Evolutionary conservation across 352 stramenopile genomes (phyloP), one percentile per base, ranked within the genome.

Genomic region (Globisporangium ultimum): DNA sequence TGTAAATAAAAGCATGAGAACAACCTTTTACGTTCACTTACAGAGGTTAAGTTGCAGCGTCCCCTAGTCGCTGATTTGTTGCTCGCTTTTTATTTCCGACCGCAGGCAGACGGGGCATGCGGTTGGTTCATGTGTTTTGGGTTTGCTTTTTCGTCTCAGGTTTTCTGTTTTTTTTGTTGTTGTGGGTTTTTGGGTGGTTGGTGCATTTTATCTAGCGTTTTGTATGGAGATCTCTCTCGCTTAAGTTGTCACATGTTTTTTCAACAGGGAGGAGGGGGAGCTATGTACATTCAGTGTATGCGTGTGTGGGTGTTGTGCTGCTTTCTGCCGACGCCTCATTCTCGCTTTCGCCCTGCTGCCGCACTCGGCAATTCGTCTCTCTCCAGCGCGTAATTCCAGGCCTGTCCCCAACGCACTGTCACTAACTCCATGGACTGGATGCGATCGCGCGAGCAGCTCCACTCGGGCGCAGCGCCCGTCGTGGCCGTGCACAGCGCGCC

Each of bases 361-460:
- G 46, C 46, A 32, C 42, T 47, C 6, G 18, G 21, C 28, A 32
- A 15, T 52, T 18, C 46, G 15, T 15, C 43, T 21, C 13, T 48
- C 21, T 48, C 43, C 43, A 20, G 43, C 43, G 21, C 18, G 43
- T 15, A 22, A 48, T 13, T 21, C 14, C 17, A 15, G n/a, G 21
- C 45, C 11, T 43, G 9, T 34, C 21, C 17, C 11, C 14, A 32
- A 8, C 5, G 21, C n/a, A n/a, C n/a, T n/a, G n/a, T 13, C 47
- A 28, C 24, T 28, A 2, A 17, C 13, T 7, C 4, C 15, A 87
- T 84, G 76, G 74, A 87, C 34, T 87, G 76, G 76, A 80, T 84
- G 71, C 70, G 77, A n/a, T 61, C 74, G 9, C 67, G 63, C 12
- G 74, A 84, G 41, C 68, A 83, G 49, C 59, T 83, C 14, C 54